Base-by-base conservation (phyloP, 2,329 filamentous ascomycete genomes). In the Thielaviopsis punctulata region DNA sequence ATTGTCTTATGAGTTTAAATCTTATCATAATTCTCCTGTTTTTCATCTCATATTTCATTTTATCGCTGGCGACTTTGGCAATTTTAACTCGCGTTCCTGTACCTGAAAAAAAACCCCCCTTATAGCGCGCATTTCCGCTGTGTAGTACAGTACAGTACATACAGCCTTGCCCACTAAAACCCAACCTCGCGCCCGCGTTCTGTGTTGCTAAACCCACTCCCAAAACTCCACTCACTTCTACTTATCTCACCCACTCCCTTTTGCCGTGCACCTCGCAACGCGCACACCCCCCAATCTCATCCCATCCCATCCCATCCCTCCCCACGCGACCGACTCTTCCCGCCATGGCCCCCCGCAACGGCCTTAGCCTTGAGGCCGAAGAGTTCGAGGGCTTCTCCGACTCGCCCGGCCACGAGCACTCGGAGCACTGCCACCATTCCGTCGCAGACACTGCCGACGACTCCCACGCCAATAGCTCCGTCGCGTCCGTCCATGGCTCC, bases 341-440 rank as follows among this genome's bases (percentile, higher is more conserved):
- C 15, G 21, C 53, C 49, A 46, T 46, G 44, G 12, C 44, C 4
- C 21, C 23, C 19, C 44, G 44, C 21, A 25, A 46, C 22, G 44
- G 21, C 21, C 30, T 13, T 13, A 33, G 10, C 15, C 3, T 47
- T 21, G 46, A 53, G 22, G 3, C 13, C 41, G 46, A 49, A 6
- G 52, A 53, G 30, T 49, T 53, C 46, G 46, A 53, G 46, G 41
- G 48, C 43, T 45, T 53, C 21, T n/a, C 46, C 21, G 39, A 53
- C 24, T 33, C 25, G 24, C 49, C 49, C 12, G 43, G 27, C 10
- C 21, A 45, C 15, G 43, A 19, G 8, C 24, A 49, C 47, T 5
- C 30, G 12, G 47, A 49, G 19, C 27, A 41, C 18, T 15, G 30
- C 13, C 9, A 19, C 8, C 44, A 46, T 43, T 46, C 44, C 21